A percentile compares a stretch with the other conserved stretches of the same genome.
Conservation (phyloP, 148 eudicot genomes). For the Euryodendron excelsum region DNA sequence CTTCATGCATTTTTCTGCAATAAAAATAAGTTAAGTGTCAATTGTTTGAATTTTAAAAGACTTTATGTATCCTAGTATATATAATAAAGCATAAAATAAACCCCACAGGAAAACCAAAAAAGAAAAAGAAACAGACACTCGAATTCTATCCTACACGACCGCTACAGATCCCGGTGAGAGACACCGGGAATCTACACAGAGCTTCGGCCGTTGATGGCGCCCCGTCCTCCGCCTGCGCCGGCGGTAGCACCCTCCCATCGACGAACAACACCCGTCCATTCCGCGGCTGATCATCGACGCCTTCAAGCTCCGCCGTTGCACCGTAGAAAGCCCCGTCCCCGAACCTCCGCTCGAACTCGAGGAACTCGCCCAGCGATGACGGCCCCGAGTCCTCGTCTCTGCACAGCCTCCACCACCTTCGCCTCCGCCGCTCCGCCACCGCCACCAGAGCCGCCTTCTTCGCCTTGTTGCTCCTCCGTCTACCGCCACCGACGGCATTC, state of each 20-base stretch:
- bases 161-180: slow-evolving; percentile 37
- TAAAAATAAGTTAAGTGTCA: no score
- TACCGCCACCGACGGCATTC: slow-evolving; percentile 6
- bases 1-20: no score
- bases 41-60: no score
- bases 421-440: slow-evolving; percentile 21
- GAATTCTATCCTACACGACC: slow-evolving; percentile 20
- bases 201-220: slow-evolving; percentile 21
- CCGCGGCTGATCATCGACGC: slow-evolving; percentile 1
- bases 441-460: slow-evolving; percentile 18
- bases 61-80: no score
- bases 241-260: slow-evolving; percentile 58
- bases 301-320: slow-evolving; percentile 25
- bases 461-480: slow-evolving; percentile 10
- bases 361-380: slow-evolving; percentile 48
- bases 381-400: slow-evolving; percentile 35
- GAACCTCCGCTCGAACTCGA: slow-evolving; percentile 54
- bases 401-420: slow-evolving; percentile 49
- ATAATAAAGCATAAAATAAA: no score
- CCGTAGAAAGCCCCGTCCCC: slow-evolving; percentile 37
- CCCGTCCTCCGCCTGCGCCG: slow-evolving; percentile 25
- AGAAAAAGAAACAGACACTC: neutral
- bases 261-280: slow-evolving; percentile 43
- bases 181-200: slow-evolving; percentile 35
- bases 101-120: no score